These are phyloP conservation scores for Flaveria sonorensis DNA, from an alignment of 129 eudicot species.

Conservation along the genomic window DNA sequence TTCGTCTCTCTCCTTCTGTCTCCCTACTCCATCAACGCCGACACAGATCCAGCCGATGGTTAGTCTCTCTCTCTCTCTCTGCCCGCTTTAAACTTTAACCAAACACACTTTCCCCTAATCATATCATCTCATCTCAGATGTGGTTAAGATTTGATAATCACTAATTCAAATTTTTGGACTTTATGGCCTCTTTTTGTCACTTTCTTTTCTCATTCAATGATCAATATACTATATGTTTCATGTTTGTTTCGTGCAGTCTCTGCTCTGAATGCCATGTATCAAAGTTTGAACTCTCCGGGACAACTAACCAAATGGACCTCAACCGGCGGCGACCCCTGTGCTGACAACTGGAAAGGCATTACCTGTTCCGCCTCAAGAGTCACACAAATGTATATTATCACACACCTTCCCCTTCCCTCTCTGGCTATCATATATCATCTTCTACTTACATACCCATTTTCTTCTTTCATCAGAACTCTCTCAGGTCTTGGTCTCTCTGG, in stretches of 20 bases:
- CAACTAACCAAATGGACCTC: constrained; percentile 55
- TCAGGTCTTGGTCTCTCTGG: constrained; percentile 52
- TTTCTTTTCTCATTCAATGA: background rate
- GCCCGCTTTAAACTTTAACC: too few relatives aligned
- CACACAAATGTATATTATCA: constrained; percentile 44
- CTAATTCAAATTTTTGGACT: too few relatives aligned
- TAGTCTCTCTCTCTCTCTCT: background rate
- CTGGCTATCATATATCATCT: too few relatives aligned
- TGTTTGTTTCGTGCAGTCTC: constrained; percentile 33
- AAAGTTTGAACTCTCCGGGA: constrained; percentile 46
- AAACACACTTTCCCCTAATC: too few relatives aligned
- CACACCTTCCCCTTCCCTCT: background rate
- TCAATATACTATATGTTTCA: background rate
- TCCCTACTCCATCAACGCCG: constrained; percentile 51
- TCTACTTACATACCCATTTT: background rate
- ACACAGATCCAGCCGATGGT: constrained; percentile 90
- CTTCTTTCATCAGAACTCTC: constrained; percentile 41
- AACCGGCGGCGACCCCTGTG: constrained; percentile 70
- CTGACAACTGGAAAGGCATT: constrained; percentile 56
- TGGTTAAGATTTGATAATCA: too few relatives aligned
- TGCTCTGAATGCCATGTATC: constrained; percentile 62
- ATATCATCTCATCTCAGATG: too few relatives aligned
- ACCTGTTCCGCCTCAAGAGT: constrained; percentile 60
- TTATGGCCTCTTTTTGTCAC: too few relatives aligned
- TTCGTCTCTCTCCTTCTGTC: constrained; percentile 2